Conservation (phyloP, 163 green algal species). For the Trebouxia gelatinosa region DNA sequence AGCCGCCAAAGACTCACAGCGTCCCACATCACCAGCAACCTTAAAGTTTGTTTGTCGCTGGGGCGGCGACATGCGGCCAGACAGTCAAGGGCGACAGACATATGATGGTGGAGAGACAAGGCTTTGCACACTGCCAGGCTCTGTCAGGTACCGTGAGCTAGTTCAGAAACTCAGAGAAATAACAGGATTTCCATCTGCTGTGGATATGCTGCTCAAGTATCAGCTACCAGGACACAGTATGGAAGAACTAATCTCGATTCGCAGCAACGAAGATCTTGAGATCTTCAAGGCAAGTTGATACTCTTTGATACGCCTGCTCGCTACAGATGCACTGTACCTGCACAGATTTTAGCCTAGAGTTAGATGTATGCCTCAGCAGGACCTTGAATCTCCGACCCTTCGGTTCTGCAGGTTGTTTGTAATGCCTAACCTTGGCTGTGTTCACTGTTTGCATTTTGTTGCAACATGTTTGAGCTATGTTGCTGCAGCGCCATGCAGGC, state of each 20-base stretch:
- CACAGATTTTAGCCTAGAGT: too few relatives aligned
- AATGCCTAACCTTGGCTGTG: too few relatives aligned
- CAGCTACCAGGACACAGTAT: slow-evolving; percentile 29
- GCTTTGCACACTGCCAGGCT: slow-evolving; percentile 12
- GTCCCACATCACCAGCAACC: slow-evolving; percentile 13
- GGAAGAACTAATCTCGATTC: slow-evolving; percentile 32
- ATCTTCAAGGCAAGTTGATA: slow-evolving; percentile 32
- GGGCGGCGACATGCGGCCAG: neutral
- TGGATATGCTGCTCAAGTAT: slow-evolving; percentile 29
- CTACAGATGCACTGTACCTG: too few relatives aligned
- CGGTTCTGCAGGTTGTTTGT: too few relatives aligned
- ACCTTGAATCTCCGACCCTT: too few relatives aligned
- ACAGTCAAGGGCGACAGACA: neutral
- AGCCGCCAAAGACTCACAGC: slow-evolving; percentile 11
- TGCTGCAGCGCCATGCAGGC: too few relatives aligned
- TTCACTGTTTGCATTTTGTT: too few relatives aligned
- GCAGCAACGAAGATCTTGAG: slow-evolving; percentile 29
- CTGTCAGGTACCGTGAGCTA: slow-evolving; percentile 8
- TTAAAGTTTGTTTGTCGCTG: slow-evolving; percentile 37
- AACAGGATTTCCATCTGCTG: slow-evolving; percentile 11
- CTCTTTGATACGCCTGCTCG: too few relatives aligned
- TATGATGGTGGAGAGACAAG: slow-evolving; percentile 27
- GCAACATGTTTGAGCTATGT: too few relatives aligned
- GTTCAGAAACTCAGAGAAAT: slow-evolving; percentile 28
- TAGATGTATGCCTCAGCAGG: too few relatives aligned